Evolutionary conservation across 2,329 filamentous ascomycete genomes (phyloP), one percentile per base, ranked within the genome.

Genomic region (Cryphonectria carpinicola): DNA sequence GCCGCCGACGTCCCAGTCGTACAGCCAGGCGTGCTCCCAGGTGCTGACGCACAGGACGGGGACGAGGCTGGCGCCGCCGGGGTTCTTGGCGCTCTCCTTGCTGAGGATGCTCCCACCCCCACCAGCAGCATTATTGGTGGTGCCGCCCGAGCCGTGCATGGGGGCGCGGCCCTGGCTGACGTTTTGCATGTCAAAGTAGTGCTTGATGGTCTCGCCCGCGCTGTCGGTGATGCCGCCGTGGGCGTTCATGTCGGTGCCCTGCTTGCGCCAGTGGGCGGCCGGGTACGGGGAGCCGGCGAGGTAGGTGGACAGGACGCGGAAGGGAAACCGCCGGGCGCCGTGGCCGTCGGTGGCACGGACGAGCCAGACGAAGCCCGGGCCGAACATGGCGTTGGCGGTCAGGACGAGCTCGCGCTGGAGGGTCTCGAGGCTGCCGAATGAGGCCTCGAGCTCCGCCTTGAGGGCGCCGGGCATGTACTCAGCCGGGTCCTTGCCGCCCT

Each of bases 341-440:
- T 73, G 73, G 52, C 72, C 71, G 76, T 84, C 85, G 78, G 75
- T 76, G 72, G 80, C 78, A 68, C 81, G 75, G 77, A 98, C 93
- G 73, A 99, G 90, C 96, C 96, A 99, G 79, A 98, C 92, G 83
- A 97, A 98, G 74, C 96, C 96, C 0, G 95, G 95, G 68, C 95
- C 96, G 84, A 99, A 98, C 94, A 98, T 98, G 83, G 90, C 88
- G 75, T 89, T 86, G 71, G 95, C 95, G 56, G 92, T 97, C 74
- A 90, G 85, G 78, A 96, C 82, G 81, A 99, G 90, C 79, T 96
- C 93, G 76, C 87, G 86, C 79, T 90, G 90, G 71, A 99, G 89
- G 41, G 92, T 95, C 74, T 97, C 92, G 76, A 97, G 84, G 76
- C 91, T 94, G 78, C 92, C 92, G 84, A 97, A 98, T 77, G 89